Evolutionary conservation across 208 protist species (phyloP).

Genomic region (Leishmania martiniquensis): DNA sequence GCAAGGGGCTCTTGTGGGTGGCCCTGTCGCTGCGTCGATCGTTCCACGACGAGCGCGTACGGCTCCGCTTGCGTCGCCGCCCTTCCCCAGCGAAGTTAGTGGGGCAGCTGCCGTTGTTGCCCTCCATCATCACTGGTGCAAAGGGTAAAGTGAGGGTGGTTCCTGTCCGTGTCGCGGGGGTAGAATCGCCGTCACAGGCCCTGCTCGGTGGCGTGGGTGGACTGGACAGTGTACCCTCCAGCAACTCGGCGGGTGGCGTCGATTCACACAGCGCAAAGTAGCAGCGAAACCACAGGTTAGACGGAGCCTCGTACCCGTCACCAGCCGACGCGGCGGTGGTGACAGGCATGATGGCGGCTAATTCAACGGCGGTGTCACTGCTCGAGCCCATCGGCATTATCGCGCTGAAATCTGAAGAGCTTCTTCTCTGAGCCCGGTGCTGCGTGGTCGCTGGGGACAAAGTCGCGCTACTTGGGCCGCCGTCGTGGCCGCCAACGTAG

Average conservation of each 20-base stretch:
- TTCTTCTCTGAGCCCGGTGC: no score
- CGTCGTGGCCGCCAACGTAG: not conserved
- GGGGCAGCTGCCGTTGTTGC: not conserved
- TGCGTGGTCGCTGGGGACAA: not conserved
- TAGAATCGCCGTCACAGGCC: not conserved
- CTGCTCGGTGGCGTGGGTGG: not conserved
- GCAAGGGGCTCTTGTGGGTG: not conserved
- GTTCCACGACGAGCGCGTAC: constrained; percentile 13
- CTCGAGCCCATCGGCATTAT: not conserved
- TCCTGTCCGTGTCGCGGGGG: not conserved
- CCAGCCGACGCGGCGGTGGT: not conserved
- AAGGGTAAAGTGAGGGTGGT: not conserved
- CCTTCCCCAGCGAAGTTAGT: not conserved
- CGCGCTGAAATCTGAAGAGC: not conserved
- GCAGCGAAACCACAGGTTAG: constrained; percentile 64
- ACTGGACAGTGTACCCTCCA: not conserved
- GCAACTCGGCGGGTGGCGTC: not conserved
- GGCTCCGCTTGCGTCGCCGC: constrained; percentile 3
- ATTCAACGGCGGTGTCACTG: not conserved
- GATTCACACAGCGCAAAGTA: constrained; percentile 49
- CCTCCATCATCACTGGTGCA: not conserved
- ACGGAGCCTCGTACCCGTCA: constrained; percentile 41
- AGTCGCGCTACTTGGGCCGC: not conserved
- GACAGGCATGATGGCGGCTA: not conserved
- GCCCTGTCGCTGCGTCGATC: constrained; percentile 1